Evolutionary conservation across 2,329 filamentous ascomycete species (phyloP), one percentile per base, ranked within the genome.

Genomic region (Xylaria sp.): DNA sequence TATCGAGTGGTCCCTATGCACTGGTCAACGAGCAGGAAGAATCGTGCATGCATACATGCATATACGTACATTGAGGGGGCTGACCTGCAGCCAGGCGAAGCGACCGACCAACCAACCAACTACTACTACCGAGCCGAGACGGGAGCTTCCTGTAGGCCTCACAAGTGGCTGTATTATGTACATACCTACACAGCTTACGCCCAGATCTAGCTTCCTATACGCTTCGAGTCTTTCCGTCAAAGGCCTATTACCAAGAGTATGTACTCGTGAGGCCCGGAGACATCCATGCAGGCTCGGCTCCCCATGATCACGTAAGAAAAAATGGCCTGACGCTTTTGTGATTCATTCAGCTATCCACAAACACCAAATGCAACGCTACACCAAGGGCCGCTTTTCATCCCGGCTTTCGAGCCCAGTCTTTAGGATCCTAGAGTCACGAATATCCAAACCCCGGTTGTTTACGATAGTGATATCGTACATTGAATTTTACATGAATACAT

Each of bases 61-160:
- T 50, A 6, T 47, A 19, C 42, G 14, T 50, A 11, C 9, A 50
- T 50, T 50, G 47, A 45, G 39, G 39, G 19, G 51, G 48, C 65
- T 67, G 65, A 68, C 61, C 36, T 68, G 51, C 61, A 64, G 48
- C 48, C 19, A 61, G 39, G 53, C n/a, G 47, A 59, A 61, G 45
- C 61, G 55, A 59, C 56, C 48, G 27, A 51, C 48, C 48, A 51
- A 27, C 24, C 24, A 27, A 27, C 21, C 8, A 19, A 19, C 21
- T 24, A 9, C 48, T 4, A 4, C 34, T 7, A 7, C 54, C 34
- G 42, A 57, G 30, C 27, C 55, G 50, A 34, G 32, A 39, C 3
- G 14, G 24, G 9, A 12, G 4, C 50, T 12, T 62, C 19, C 57
- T 65, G 53, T 32, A 68, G 57, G 62, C 14, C 66, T 58, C 56